Base-by-base conservation (phyloP, 179 eudicot species). In the Heliamphora pulchella region DNA sequence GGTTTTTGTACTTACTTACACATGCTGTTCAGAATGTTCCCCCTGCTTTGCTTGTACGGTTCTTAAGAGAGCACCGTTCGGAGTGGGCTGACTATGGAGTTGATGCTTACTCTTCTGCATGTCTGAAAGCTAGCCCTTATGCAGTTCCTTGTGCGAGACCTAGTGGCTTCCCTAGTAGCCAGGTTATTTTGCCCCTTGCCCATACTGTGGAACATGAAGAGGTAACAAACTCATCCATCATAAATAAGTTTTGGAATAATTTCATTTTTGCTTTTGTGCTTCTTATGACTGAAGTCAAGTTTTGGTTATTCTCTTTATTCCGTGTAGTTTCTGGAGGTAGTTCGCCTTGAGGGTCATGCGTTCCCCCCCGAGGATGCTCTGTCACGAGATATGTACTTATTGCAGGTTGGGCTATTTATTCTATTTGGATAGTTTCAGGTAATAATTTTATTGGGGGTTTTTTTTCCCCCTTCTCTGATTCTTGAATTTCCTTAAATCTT, bases 321-420 rank as follows among this genome's bases (percentile, higher is more conserved):
- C 1, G 11, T 22, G 2, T 84, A 93, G 97, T 88, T 88, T 84
- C 73, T 93, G 83, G 97, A 93, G 87, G 96, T 93, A 14, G 92
- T 93, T 71, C 91, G 97, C 46, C 85, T 92, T 78, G 97, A 93
- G 82, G 96, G 97, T 44, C 96, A 90, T 85, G 89, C 94, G 54
- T 87, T 90, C 74, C 80, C 93, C 39, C 88, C 91, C 3, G 97
- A 92, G 84, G 97, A 93, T 53, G 90, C 87, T 80, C 80, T 89
- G 74, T 92, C 97, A 22, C 83, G 93, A 71, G 97, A 93, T 73
- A 84, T 93, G 78, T 91, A 93, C 85, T 84, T 93, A 14, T 83
- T 93, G 78, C 96, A 92, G 97, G 97, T 93, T 78, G 43, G 48
- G 11, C 77, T 18, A 53, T 78, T 20, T 65, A 5, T 46, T 71